phyloP scores from a whole-genome alignment of 1,284 basidiomycete species.

The Puccinia coronata region DNA sequence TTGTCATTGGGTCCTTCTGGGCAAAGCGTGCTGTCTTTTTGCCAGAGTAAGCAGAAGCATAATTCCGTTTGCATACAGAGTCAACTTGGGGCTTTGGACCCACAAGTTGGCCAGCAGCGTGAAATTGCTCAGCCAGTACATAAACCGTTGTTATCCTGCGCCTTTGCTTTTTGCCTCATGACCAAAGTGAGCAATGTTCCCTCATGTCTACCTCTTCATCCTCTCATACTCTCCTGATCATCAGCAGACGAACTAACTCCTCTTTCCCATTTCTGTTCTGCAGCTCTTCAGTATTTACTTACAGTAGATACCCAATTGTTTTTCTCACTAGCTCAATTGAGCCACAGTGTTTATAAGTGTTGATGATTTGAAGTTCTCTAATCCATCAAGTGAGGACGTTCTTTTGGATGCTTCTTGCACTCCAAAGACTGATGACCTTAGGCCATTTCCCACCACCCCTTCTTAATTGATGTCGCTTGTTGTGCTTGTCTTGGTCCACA shows the following conservation, averaged over 20 bases:
- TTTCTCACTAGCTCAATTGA: constrained; percentile 34
- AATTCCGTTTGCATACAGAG: no score
- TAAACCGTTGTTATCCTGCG: not conserved
- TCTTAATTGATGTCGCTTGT: not conserved
- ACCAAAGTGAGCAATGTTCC: not conserved
- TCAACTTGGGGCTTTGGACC: not conserved
- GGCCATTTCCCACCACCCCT: constrained; percentile 3
- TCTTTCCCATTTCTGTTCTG: constrained; percentile 14
- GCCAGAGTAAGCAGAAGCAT: no score
- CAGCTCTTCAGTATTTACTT: no score
- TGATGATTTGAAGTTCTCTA: constrained; percentile 30
- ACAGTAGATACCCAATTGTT: no score
- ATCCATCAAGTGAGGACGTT: not conserved
- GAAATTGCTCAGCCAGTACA: not conserved
- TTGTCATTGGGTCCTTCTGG: no score
- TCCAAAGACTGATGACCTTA: constrained; percentile 25
- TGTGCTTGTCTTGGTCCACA: not conserved
- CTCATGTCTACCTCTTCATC: not conserved
- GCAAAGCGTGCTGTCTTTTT: no score
- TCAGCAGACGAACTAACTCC: not conserved
- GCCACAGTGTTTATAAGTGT: constrained; percentile 39
- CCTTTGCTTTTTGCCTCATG: not conserved
- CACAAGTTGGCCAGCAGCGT: not conserved
- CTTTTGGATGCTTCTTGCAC: not conserved
- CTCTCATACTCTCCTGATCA: not conserved